Evolutionary conservation across 2,329 filamentous ascomycete species (phyloP).

Genomic region (Dactylellina leptospora): DNA sequence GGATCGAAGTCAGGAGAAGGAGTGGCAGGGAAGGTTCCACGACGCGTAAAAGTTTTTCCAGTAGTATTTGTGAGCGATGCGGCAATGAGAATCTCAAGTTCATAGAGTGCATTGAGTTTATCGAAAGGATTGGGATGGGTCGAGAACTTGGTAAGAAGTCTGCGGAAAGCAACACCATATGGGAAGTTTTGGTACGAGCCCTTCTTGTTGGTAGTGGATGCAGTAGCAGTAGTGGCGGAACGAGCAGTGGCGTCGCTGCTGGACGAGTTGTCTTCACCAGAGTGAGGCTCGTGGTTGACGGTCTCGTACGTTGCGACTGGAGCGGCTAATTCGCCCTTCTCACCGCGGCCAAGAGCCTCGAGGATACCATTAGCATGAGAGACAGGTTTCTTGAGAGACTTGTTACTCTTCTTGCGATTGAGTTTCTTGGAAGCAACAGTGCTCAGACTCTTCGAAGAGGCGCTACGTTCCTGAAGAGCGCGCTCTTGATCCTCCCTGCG

Average conservation of each 20-base stretch:
- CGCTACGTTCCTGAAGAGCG: constrained; percentile 62
- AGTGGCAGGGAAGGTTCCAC: constrained; percentile 58
- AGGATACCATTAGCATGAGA: constrained; percentile 60
- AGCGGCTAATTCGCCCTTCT: constrained; percentile 61
- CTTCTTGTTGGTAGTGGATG: constrained; percentile 59
- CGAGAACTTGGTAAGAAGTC: constrained; percentile 83
- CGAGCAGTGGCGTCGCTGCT: constrained; percentile 63
- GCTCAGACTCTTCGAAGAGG: constrained; percentile 61
- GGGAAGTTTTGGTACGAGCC: constrained; percentile 69
- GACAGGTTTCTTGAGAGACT: constrained; percentile 66
- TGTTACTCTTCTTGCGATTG: constrained; percentile 70
- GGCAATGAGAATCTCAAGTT: constrained; percentile 82
- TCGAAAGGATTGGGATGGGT: constrained; percentile 86
- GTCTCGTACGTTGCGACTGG: constrained; percentile 62
- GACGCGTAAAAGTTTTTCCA: constrained; percentile 61
- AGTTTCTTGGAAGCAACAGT: constrained; percentile 67
- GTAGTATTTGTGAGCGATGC: constrained; percentile 73
- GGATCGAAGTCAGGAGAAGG: constrained; percentile 63
- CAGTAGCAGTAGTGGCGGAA: constrained; percentile 60
- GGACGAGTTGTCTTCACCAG: constrained; percentile 63
- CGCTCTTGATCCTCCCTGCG: constrained; percentile 68
- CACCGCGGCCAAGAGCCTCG: constrained; percentile 62
- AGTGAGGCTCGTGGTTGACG: constrained; percentile 60
- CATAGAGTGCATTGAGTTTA: constrained; percentile 83
- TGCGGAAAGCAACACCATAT: constrained; percentile 80